A percentile compares a stretch with the other conserved stretches of the same genome.
phyloP scores from a whole-genome alignment of 768 basidiomycete genomes.

The Podaxis sp. region DNA sequence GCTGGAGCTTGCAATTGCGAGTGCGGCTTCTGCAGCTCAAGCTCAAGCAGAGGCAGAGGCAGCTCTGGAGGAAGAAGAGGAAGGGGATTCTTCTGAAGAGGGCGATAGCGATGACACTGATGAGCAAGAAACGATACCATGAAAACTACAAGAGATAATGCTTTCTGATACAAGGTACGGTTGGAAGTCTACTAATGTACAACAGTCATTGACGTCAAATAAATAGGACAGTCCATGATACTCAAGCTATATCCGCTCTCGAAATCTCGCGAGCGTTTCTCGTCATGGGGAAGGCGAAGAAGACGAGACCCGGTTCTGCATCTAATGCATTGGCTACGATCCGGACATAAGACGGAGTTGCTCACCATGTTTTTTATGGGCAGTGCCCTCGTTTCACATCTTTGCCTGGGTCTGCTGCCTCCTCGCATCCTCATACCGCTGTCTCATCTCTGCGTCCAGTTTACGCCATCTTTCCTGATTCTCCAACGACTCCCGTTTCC shows the following conservation, averaged over 20 bases:
- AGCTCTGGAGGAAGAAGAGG: slow-evolving; percentile 67
- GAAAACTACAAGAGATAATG: slow-evolving; percentile 5
- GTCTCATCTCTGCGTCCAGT: slow-evolving; percentile 44
- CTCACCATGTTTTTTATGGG: slow-evolving; percentile 8
- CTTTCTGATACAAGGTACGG: slow-evolving; percentile 10
- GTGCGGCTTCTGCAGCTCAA: slow-evolving; percentile 69
- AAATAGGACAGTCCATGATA: slow-evolving; percentile 1
- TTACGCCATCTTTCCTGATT: slow-evolving; percentile 55
- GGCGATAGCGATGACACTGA: slow-evolving; percentile 42
- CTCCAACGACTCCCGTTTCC: slow-evolving; percentile 59
- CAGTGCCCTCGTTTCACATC: slow-evolving; percentile 34
- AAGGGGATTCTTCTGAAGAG: slow-evolving; percentile 40
- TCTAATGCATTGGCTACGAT: background rate
- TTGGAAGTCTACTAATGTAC: slow-evolving; percentile 8
- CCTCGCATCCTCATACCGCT: slow-evolving; percentile 36
- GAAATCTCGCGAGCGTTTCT: background rate
- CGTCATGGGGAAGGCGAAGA: background rate
- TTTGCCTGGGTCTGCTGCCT: slow-evolving; percentile 29
- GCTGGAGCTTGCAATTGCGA: slow-evolving; percentile 70
- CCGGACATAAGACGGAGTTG: background rate
- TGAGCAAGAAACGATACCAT: slow-evolving; percentile 18
- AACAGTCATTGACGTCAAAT: slow-evolving; percentile 6
- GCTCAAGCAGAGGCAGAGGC: slow-evolving; percentile 79
- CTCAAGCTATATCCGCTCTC: background rate
- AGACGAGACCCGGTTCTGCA: background rate